These are phyloP conservation scores for Calcarisporium arbuscula DNA, from an alignment of 2,329 filamentous ascomycete species.

Conservation along the genomic window DNA sequence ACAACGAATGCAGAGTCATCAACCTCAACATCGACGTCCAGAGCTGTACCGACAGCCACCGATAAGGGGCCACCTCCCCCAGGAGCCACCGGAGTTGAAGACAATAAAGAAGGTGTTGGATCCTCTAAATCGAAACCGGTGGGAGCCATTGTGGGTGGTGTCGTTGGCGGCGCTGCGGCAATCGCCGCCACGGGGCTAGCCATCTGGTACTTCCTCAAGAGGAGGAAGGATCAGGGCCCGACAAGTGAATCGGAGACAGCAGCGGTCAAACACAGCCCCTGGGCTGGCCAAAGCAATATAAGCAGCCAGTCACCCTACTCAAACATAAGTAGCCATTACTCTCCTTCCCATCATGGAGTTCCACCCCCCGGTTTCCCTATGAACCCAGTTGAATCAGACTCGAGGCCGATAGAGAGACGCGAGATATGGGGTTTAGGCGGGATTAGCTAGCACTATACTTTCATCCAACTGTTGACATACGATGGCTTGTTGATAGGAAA, in stretches of 20 bases:
- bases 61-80: neutral
- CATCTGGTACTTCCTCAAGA: neutral
- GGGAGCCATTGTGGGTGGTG: conserved; percentile 1
- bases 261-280: neutral
- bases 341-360: too few relatives aligned
- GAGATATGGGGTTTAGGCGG: neutral
- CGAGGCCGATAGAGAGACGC: neutral
- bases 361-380: too few relatives aligned
- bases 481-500: neutral
- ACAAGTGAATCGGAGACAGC: neutral
- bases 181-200: neutral
- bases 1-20: too few relatives aligned
- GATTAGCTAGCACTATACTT: neutral
- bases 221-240: neutral
- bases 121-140: neutral
- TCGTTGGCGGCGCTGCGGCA: conserved; percentile 1
- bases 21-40: neutral
- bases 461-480: neutral
- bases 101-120: neutral
- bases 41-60: neutral
- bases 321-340: too few relatives aligned
- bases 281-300: too few relatives aligned
- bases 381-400: conserved; percentile 2
- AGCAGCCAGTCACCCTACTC: too few relatives aligned
- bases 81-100: neutral